A percentile compares a stretch with the other conserved stretches of the same genome.
Conservation (phyloP, 73 alveolate genomes). For the Uronychia setigera region DNA sequence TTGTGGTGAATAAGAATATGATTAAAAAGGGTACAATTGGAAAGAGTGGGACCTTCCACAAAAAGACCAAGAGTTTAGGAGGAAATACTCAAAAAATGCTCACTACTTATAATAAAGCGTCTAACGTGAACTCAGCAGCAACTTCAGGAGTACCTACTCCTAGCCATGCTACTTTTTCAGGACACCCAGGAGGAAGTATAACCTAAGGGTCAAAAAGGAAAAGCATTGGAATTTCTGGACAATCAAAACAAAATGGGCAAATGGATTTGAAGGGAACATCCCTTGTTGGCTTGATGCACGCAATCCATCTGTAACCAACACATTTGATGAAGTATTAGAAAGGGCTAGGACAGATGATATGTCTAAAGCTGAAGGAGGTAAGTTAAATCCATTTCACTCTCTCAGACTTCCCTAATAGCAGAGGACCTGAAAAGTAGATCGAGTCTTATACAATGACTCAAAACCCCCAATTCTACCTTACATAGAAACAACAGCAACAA, state of each 20-base stretch:
- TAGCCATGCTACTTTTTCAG: background rate
- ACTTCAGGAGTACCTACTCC: background rate
- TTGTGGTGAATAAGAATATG: background rate
- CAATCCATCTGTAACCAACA: background rate
- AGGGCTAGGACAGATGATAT: background rate
- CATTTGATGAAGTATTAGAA: background rate
- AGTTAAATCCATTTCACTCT: background rate
- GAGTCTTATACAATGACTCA: background rate
- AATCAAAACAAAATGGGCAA: background rate
- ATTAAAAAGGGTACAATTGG: background rate
- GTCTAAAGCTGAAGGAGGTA: background rate
- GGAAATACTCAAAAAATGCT: background rate
- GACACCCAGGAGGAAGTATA: background rate
- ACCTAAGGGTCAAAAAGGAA: background rate
- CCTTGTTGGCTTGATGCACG: background rate
- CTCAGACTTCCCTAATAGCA: background rate
- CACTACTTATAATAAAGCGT: background rate
- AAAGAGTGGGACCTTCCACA: background rate
- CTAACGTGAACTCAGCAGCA: background rate
- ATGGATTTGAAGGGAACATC: background rate
- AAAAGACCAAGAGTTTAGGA: background rate
- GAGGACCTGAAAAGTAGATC: background rate
- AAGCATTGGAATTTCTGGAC: background rate
- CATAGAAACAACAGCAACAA: background rate
- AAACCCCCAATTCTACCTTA: background rate